Evolutionary conservation across 2,329 filamentous ascomycete species (phyloP).

Genomic region (Nectriaceae sp.): DNA sequence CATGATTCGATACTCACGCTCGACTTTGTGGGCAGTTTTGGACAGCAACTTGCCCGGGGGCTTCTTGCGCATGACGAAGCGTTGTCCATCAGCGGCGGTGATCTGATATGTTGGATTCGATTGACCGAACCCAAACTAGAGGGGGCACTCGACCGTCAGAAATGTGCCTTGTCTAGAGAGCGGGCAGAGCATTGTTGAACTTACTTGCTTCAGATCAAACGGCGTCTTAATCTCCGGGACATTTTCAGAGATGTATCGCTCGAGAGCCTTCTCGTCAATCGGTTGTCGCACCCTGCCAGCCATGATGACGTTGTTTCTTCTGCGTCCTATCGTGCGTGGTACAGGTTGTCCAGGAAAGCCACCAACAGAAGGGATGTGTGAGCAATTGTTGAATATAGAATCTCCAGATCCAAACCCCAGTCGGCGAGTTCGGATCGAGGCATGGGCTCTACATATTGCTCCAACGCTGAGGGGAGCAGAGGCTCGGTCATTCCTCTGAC

Average conservation of each 20-base stretch:
- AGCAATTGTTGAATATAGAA: background rate
- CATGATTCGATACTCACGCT: constrained; percentile 92
- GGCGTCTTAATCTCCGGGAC: constrained; percentile 85
- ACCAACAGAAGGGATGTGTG: background rate
- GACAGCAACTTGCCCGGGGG: constrained; percentile 92
- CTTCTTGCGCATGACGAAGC: constrained; percentile 95
- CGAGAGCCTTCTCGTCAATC: constrained; percentile 79
- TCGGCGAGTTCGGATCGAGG: constrained; percentile 1
- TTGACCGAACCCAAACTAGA: constrained; percentile 92
- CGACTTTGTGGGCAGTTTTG: constrained; percentile 93
- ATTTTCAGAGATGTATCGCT: constrained; percentile 73
- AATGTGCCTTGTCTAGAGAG: background rate
- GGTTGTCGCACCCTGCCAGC: constrained; percentile 87
- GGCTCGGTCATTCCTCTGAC: constrained; percentile 15
- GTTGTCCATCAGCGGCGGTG: constrained; percentile 66
- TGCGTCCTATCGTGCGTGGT: background rate
- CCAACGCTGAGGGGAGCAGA: constrained; percentile 2
- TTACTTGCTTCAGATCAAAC: constrained; percentile 85
- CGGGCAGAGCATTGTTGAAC: constrained; percentile 19
- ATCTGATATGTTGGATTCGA: constrained; percentile 97
- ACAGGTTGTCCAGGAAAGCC: background rate
- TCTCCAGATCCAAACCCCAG: constrained; percentile 1
- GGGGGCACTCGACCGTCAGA: constrained; percentile 3
- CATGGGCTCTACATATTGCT: constrained; percentile 5
- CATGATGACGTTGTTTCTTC: constrained; percentile 50